Percentiles rank a stretch among this genome's conserved stretches.
Conservation (phyloP, 1,284 basidiomycete species). For the Austropuccinia psidii region DNA sequence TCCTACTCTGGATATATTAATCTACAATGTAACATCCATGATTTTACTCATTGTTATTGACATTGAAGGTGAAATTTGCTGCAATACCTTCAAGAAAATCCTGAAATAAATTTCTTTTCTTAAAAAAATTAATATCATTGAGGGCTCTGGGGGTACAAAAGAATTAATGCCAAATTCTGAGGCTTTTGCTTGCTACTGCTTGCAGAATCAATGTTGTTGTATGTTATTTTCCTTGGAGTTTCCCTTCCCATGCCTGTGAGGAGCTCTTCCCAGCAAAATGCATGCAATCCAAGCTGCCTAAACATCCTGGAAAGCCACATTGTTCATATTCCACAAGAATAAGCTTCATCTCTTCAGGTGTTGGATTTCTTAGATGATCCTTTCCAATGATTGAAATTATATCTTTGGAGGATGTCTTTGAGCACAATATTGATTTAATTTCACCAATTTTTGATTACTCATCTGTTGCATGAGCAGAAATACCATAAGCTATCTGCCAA, state of each 20-base stretch:
- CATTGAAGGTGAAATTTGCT: neutral
- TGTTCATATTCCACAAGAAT: neutral
- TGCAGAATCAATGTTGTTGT: neutral
- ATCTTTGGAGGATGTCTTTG: neutral
- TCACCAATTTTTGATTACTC: neutral
- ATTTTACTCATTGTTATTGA: neutral
- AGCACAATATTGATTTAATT: neutral
- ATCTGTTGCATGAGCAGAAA: neutral
- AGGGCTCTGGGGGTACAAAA: neutral
- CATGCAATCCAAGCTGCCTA: conserved; percentile 3
- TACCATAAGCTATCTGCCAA: neutral
- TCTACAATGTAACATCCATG: neutral
- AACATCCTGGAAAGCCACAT: conserved; percentile 7
- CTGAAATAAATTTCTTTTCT: neutral
- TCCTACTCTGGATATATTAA: neutral
- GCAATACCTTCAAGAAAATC: neutral
- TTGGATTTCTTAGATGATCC: neutral
- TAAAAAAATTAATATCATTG: neutral
- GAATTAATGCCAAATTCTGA: neutral
- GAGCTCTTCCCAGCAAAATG: neutral
- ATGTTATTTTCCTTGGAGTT: neutral
- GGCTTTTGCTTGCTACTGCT: neutral
- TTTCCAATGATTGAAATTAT: neutral
- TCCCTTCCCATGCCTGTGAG: neutral
- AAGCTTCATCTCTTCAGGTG: neutral